Evolutionary conservation across 768 basidiomycete genomes (phyloP).

Genomic region (Cyclocybe cylindracea): DNA sequence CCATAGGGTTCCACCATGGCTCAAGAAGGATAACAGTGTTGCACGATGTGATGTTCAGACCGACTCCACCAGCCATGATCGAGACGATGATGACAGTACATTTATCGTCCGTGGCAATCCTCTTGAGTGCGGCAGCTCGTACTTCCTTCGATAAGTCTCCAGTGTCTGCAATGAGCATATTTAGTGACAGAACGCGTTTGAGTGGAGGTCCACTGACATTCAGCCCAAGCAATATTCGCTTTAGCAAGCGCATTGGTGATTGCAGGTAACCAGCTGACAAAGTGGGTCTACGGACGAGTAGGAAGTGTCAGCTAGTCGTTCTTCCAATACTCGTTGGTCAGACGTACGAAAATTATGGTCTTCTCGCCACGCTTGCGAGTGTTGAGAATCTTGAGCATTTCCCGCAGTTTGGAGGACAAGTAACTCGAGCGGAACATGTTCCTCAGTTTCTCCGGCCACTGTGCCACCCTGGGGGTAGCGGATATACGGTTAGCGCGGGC

Average conservation of each 20-base stretch:
- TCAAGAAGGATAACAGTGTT: conserved; percentile 24
- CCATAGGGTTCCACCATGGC: conserved; percentile 26
- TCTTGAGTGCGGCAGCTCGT: conserved; percentile 5
- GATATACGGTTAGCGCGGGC: too few species aligned
- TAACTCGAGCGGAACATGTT: neutral
- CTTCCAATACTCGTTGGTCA: neutral
- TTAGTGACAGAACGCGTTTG: neutral
- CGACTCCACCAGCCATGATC: conserved; percentile 15
- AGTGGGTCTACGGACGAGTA: conserved; percentile 8
- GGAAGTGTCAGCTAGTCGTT: neutral
- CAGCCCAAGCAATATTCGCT: conserved; percentile 3
- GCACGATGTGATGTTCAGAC: conserved; percentile 20
- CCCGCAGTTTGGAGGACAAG: conserved; percentile 9
- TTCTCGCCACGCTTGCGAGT: conserved; percentile 7
- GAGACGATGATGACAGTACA: conserved; percentile 17
- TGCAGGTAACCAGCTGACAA: conserved; percentile 7
- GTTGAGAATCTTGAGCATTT: conserved; percentile 5
- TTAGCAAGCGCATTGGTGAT: conserved; percentile 5
- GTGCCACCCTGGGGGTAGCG: too few species aligned
- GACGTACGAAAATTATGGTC: conserved; percentile 17
- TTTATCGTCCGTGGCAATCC: conserved; percentile 6
- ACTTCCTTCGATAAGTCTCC: conserved; percentile 7
- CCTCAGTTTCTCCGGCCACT: too few species aligned
- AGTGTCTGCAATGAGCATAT: conserved; percentile 2
- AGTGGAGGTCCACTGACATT: neutral